Evolutionary conservation across 2,329 filamentous ascomycete genomes (phyloP), one percentile per base, ranked within the genome.

Genomic region (Cercospora nicotianae): DNA sequence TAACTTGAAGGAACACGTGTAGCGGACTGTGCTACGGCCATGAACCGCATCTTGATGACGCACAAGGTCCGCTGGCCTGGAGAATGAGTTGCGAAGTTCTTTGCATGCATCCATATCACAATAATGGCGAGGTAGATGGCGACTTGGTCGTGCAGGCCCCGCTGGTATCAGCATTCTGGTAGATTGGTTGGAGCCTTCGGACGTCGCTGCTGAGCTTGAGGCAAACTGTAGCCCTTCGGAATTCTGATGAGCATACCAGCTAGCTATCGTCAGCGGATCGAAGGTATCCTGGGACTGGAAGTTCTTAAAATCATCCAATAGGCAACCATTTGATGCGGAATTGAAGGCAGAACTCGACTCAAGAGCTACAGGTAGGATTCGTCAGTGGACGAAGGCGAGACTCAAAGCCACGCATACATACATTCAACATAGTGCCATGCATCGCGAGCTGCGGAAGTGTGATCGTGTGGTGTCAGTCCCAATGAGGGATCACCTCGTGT

Each of bases 221-320:
- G 20, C 20, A 3, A 13, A 0, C 0, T 12, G 9, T 0, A 26
- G 5, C 26, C 5, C 10, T 2, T 10, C 20, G 7, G 8, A 5
- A 12, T 16, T 51, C 20, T 26, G 45, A 1, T 51, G 5, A 0
- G 9, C 45, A 7, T 51, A 2, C 33, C 13, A 18, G 1, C 2
- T 26, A 16, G 45, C 3, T 16, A 20, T 51, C 3, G 23, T 26
- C n/a, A n/a, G n/a, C n/a, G n/a, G n/a, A n/a, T n/a, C n/a, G n/a
- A n/a, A n/a, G n/a, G n/a, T n/a, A n/a, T n/a, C n/a, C n/a, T n/a
- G n/a, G n/a, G n/a, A n/a, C n/a, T n/a, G n/a, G n/a, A n/a, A n/a
- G n/a, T n/a, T n/a, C n/a, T n/a, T n/a, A n/a, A n/a, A n/a, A n/a
- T n/a, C n/a, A n/a, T n/a, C n/a, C n/a, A n/a, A n/a, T n/a, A n/a